These are phyloP conservation scores for Aspergillus calidoustus DNA, from an alignment of 2,329 filamentous ascomycete species.

Conservation along the genomic window DNA sequence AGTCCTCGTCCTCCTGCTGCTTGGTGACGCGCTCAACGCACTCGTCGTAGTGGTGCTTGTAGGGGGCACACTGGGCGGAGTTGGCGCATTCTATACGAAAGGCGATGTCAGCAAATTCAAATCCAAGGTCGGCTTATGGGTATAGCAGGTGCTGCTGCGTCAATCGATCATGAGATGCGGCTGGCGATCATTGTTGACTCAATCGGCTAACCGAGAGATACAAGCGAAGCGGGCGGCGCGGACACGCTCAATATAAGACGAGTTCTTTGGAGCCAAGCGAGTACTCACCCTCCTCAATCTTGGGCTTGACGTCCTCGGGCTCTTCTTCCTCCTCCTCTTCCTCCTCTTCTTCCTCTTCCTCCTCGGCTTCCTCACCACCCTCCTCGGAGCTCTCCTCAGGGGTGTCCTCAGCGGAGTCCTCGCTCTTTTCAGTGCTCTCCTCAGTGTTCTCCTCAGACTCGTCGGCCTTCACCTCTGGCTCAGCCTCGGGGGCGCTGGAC, in stretches of 20 bases:
- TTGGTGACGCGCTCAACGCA: constrained; percentile 90
- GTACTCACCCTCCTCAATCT: constrained; percentile 88
- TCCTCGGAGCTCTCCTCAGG: constrained; percentile 54
- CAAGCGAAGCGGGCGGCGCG: neutral
- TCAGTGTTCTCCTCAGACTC: constrained; percentile 54
- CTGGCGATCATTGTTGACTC: neutral
- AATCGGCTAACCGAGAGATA: neutral
- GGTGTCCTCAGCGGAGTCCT: constrained; percentile 41
- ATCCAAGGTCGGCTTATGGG: neutral
- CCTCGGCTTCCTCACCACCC: constrained; percentile 61
- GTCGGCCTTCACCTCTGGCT: constrained; percentile 40
- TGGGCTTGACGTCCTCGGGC: constrained; percentile 82
- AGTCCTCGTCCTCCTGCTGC: constrained; percentile 69
- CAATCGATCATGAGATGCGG: constrained; percentile 23
- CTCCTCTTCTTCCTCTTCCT: constrained; percentile 73
- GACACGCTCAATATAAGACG: constrained; percentile 8
- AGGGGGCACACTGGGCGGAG: constrained; percentile 79
- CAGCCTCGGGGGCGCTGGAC: constrained; percentile 47
- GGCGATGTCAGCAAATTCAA: constrained; percentile 17
- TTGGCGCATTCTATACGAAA: constrained; percentile 77
- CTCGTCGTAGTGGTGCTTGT: constrained; percentile 98
- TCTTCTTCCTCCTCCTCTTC: constrained; percentile 86
- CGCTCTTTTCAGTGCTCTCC: constrained; percentile 56
- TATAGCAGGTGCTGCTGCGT: neutral
- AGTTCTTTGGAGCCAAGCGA: neutral